Evolutionary conservation across 1,284 basidiomycete species (phyloP), one percentile per base, ranked within the genome.

Genomic region (Ustilago cynodontis): DNA sequence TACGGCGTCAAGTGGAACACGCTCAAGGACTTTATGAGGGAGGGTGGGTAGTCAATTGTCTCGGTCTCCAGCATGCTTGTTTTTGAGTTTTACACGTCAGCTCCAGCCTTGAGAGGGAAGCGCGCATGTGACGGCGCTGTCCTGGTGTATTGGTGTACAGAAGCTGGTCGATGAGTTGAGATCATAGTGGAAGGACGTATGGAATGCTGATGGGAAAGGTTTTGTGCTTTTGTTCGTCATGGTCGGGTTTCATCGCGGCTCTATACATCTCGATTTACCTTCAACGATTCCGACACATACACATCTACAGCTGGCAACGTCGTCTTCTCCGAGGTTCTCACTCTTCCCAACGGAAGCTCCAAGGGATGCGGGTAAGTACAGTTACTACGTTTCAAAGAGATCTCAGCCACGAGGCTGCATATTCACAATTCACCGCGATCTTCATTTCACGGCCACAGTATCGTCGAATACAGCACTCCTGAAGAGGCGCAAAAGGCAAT

Each of bases 1-100:
- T 98, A 97, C 90, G 93, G 95, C 87, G 93, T 95, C 91, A 95
- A 93, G 88, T 97, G 95, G 89, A 91, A 93, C 88, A 94, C 97
- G 89, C 90, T 98, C 88, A 94, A 95, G 81, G 83, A 83, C 58
- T 76, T 82, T 65, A 79, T 81, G 82, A 73, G 71, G 78, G 81
- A 79, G 76, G 81, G 81, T 82, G 80, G 61, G 81, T 81, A 75
- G 70, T 70, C 22, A 59, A 31, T 20, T 13, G 37, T 39, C 57
- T 49, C 53, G 43, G 29, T 60, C 43, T 43, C 56, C 47, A 59
- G 43, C 37, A 41, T 41, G 37, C 49, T 53, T 66, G 22, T 20
- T 41, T 53, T 66, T 45, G 31, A 56, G 37, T 52, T 41, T 63
- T 50, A 31, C 13, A 31, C 29, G 29, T 33, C 47, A 49, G 47